These are phyloP conservation scores for Aspergillus persii DNA, from an alignment of 2,329 filamentous ascomycete species.

Conservation along the genomic window DNA sequence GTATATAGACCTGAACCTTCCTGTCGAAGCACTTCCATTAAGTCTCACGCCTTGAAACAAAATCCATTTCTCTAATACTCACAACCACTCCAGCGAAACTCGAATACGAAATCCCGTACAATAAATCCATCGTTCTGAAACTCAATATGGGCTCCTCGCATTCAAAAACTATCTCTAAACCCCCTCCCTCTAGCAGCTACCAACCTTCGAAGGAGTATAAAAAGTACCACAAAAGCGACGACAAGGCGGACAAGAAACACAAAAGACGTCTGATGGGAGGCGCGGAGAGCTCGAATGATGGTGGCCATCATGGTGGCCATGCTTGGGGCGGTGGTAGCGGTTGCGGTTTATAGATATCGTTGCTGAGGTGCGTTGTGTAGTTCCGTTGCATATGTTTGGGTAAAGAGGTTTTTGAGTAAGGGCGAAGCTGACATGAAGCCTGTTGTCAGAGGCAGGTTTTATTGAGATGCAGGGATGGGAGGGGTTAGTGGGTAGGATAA, in stretches of 20 bases:
- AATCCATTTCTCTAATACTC: too few species aligned
- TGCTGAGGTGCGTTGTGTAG: too few species aligned
- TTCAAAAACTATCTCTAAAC: not conserved
- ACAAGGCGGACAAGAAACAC: not conserved
- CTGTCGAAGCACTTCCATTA: too few species aligned
- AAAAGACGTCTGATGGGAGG: not conserved
- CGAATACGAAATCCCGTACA: too few species aligned
- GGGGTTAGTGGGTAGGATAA: too few species aligned
- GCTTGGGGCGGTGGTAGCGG: too few species aligned
- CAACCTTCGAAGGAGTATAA: not conserved
- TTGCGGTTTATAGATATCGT: not conserved
- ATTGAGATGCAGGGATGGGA: too few species aligned
- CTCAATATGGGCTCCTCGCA: not conserved
- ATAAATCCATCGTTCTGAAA: not conserved
- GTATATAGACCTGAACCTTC: too few species aligned
- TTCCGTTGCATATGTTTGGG: not conserved
- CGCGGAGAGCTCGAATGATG: not conserved
- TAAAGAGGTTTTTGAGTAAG: not conserved
- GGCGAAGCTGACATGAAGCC: too few species aligned
- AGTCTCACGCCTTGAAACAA: too few species aligned
- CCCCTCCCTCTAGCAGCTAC: not conserved
- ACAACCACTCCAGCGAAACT: too few species aligned
- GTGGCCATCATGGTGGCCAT: not conserved
- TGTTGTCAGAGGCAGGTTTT: too few species aligned
- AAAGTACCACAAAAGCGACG: not conserved